phyloP scores from a whole-genome alignment of 2,329 filamentous ascomycete species.

The Sporothrix pseudoabietina region DNA sequence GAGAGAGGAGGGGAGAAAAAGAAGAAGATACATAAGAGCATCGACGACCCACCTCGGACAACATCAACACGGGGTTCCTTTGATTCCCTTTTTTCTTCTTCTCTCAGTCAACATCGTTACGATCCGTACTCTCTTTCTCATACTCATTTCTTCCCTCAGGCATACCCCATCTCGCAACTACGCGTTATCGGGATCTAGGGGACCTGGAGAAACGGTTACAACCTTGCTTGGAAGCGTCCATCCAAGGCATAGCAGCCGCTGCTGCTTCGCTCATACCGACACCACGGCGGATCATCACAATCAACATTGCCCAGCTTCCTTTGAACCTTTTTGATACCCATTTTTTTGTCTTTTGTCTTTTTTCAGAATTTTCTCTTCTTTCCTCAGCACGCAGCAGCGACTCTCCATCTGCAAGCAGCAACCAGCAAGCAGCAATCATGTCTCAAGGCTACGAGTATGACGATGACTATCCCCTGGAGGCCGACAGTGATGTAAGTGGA shows the following conservation, averaged over 20 bases:
- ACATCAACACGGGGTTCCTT: not conserved
- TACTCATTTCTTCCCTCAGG: not conserved
- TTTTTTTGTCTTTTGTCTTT: not conserved
- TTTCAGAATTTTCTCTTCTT: not conserved
- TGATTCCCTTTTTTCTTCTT: not conserved
- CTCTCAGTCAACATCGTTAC: not conserved
- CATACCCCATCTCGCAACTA: not conserved
- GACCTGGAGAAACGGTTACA: slow-evolving; percentile 8
- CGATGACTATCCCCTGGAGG: slow-evolving; percentile 24
- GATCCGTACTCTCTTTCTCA: not conserved
- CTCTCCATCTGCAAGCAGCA: not conserved
- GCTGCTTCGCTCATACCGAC: slow-evolving; percentile 28
- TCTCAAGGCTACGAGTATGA: slow-evolving; percentile 5
- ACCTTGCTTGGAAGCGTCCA: slow-evolving; percentile 35
- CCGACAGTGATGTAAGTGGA: slow-evolving; percentile 27
- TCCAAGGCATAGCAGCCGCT: slow-evolving; percentile 34
- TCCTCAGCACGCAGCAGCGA: not conserved
- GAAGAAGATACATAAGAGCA: slow-evolving; percentile 13
- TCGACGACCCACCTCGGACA: not conserved
- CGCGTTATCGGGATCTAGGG: slow-evolving; percentile 5
- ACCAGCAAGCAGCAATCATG: slow-evolving; percentile 16
- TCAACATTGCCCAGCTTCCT: not conserved
- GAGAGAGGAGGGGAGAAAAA: not conserved
- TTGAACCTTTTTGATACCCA: not conserved
- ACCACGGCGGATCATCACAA: not conserved